Conservation (phyloP, 1,284 basidiomycete genomes). For the Coniophora puteana region DNA sequence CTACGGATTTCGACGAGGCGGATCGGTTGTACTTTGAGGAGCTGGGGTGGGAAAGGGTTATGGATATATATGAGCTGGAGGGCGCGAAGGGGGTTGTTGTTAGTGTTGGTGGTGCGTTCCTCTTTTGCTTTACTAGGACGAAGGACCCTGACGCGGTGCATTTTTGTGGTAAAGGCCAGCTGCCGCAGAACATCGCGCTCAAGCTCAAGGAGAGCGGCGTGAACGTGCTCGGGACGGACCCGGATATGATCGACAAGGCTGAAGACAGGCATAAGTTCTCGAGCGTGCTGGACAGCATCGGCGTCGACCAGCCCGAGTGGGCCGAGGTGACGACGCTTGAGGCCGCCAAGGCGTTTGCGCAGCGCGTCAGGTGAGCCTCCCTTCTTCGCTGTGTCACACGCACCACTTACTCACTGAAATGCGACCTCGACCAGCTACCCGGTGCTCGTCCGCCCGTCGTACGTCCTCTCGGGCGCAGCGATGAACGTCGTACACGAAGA, state of each 20-base stretch:
- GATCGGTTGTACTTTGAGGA: constrained; percentile 99
- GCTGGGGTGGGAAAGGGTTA: constrained; percentile 95
- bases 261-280: constrained; percentile 99
- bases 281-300: constrained; percentile 89
- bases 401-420: constrained; percentile 16
- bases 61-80: constrained; percentile 99
- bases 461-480: constrained; percentile 97
- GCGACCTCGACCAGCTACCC: constrained; percentile 64
- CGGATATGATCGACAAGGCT: constrained; percentile 92
- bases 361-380: constrained; percentile 66
- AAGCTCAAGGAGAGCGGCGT: constrained; percentile 89
- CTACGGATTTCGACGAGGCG: constrained; percentile 99
- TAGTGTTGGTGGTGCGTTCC: constrained; percentile 82
- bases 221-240: constrained; percentile 95
- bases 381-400: not conserved
- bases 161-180: constrained; percentile 77
- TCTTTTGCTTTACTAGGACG: not conserved
- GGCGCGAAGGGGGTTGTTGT: constrained; percentile 91
- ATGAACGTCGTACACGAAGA: constrained; percentile 99
- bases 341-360: constrained; percentile 90
- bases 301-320: constrained; percentile 98
- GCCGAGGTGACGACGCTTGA: constrained; percentile 86
- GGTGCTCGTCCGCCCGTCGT: constrained; percentile 93
- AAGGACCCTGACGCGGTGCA: constrained; percentile 6
- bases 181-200: constrained; percentile 98